These are phyloP conservation scores for Licmophora abbreviata DNA, from an alignment of 108 stramenopile species.

Conservation along the genomic window DNA sequence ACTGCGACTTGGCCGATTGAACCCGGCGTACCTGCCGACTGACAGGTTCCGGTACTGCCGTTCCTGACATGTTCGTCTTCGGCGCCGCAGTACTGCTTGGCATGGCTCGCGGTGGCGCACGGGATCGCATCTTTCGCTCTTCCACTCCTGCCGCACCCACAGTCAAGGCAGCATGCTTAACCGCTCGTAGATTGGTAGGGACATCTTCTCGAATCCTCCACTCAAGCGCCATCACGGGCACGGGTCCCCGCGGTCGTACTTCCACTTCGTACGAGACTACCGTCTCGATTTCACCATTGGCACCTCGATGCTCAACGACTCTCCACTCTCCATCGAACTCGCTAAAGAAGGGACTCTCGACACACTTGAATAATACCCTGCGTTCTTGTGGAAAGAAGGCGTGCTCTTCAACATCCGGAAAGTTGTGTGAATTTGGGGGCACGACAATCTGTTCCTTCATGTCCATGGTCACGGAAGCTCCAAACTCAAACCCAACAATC, in stretches of 20 bases:
- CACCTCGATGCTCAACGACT: conserved; percentile 31
- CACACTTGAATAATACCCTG: conserved; percentile 70
- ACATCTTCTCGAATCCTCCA: conserved; percentile 94
- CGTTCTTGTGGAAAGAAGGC: conserved; percentile 7
- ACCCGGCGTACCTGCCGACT: too few species aligned
- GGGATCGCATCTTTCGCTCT: background rate
- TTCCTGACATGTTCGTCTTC: conserved; percentile 4
- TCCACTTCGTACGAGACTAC: conserved; percentile 73
- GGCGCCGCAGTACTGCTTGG: background rate
- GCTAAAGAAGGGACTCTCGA: conserved; percentile 78
- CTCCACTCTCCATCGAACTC: conserved; percentile 83
- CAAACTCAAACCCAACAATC: conserved; percentile 90
- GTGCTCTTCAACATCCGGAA: background rate
- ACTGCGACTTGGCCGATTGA: too few species aligned
- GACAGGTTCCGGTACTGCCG: conserved; percentile 19
- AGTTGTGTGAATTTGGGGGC: background rate
- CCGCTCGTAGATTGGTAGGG: conserved; percentile 81
- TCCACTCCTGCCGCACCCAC: conserved; percentile 37
- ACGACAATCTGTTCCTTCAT: conserved; percentile 64
- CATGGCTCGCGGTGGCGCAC: background rate
- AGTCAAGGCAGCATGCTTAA: conserved; percentile 70
- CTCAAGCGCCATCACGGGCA: conserved; percentile 90
- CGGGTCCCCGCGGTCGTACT: conserved; percentile 84
- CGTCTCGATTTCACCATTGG: conserved; percentile 28
- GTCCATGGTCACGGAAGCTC: conserved; percentile 82